Percentiles rank a stretch among this genome's conserved stretches.
Conservation (phyloP, 306 rosid genomes). For the Chamaecrista fasciculata region DNA sequence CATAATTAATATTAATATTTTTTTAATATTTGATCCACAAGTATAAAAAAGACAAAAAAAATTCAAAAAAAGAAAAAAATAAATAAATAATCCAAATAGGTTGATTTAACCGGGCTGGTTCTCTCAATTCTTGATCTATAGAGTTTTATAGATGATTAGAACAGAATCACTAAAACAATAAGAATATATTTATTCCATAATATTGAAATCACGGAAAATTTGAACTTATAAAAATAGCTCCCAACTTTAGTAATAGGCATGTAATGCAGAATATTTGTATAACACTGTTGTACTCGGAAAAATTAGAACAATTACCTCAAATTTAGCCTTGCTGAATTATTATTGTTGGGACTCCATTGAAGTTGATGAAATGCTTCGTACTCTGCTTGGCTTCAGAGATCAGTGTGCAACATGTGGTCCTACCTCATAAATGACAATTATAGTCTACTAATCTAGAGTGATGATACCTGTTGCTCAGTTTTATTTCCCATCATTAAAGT, state of each 20-base stretch:
- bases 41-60: too few species aligned
- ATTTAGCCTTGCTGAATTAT: neutral
- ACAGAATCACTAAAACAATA: too few species aligned
- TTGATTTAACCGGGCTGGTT: too few species aligned
- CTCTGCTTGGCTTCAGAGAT: neutral
- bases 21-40: too few species aligned
- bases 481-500: neutral
- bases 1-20: too few species aligned
- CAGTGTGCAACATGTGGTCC: neutral
- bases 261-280: neutral
- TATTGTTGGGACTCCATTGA: neutral
- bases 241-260: neutral
- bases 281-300: neutral
- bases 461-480: neutral
- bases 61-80: too few species aligned
- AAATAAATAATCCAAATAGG: too few species aligned
- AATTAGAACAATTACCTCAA: neutral
- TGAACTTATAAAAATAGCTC: neutral
- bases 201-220: too few species aligned
- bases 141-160: too few species aligned
- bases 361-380: neutral
- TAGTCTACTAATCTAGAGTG: neutral
- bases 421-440: neutral
- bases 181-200: too few species aligned
- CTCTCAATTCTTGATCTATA: too few species aligned